phyloP scores from a whole-genome alignment of 163 green algal genomes.

The Scenedesmus sp. region DNA sequence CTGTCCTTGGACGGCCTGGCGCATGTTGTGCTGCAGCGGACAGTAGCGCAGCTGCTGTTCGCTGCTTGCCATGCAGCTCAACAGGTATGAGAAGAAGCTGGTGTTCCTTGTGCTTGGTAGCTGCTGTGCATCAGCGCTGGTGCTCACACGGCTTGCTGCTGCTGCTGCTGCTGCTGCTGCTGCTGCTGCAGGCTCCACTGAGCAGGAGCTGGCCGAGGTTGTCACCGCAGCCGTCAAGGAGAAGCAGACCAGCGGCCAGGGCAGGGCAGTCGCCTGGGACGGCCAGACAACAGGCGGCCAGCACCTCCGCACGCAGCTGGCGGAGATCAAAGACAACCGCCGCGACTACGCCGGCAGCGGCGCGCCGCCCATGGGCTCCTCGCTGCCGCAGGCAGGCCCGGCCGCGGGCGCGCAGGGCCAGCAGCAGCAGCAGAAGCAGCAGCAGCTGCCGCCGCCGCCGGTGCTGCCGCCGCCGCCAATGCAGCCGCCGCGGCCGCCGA shows the following conservation, averaged over 20 bases:
- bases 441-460: conserved; percentile 38
- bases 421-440: conserved; percentile 25
- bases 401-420: neutral
- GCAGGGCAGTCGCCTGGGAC: conserved; percentile 79
- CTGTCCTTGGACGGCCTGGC: too few relatives aligned
- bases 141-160: neutral
- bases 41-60: too few relatives aligned
- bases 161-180: neutral
- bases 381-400: conserved; percentile 6
- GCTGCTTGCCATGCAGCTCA: neutral
- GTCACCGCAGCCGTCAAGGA: conserved; percentile 74
- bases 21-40: too few relatives aligned
- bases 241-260: conserved; percentile 75
- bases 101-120: too few relatives aligned
- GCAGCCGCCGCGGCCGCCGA: neutral
- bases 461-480: conserved; percentile 35
- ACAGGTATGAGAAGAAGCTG: too few relatives aligned
- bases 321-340: conserved; percentile 65
- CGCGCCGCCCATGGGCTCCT: neutral
- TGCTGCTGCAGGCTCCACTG: conserved; percentile 74
- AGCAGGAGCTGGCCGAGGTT: conserved; percentile 82
- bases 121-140: too few relatives aligned
- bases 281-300: conserved; percentile 65
- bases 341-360: conserved; percentile 11
- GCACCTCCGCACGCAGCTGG: conserved; percentile 64